These are phyloP conservation scores for Coemansia sp. DNA, from an alignment of 192 early-diverging fungal genomes.

Conservation along the genomic window DNA sequence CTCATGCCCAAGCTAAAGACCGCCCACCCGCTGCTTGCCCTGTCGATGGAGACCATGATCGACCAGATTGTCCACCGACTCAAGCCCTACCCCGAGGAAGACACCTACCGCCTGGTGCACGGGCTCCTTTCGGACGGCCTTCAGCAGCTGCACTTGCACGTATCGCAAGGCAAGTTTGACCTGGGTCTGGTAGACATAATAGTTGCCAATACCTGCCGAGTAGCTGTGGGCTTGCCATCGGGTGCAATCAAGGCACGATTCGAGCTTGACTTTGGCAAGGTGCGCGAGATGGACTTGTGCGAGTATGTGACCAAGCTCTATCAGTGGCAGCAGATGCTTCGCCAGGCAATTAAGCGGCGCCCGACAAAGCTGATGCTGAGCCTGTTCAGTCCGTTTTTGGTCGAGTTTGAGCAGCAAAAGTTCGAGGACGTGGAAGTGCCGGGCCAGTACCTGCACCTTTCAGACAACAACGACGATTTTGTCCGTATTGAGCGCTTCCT, in stretches of 20 bases:
- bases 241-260: constrained; percentile 71
- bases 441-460: constrained; percentile 91
- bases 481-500: constrained; percentile 93
- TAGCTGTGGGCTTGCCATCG: constrained; percentile 83
- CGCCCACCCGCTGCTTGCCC: constrained; percentile 85
- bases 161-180: constrained; percentile 29
- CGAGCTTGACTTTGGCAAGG: constrained; percentile 89
- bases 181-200: constrained; percentile 36
- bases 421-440: constrained; percentile 99
- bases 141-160: constrained; percentile 59
- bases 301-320: constrained; percentile 85
- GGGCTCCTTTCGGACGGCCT: constrained; percentile 89
- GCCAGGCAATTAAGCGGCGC: constrained; percentile 78
- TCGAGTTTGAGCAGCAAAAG: constrained; percentile 98
- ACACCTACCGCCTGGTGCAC: constrained; percentile 94
- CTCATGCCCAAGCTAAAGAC: constrained; percentile 95
- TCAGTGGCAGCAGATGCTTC: constrained; percentile 93
- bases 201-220: constrained; percentile 72
- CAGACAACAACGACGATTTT: constrained; percentile 84
- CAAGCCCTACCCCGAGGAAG: constrained; percentile 94
- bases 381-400: constrained; percentile 86
- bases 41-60: constrained; percentile 98
- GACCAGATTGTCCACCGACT: constrained; percentile 94
- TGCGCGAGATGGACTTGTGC: constrained; percentile 74
- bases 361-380: constrained; percentile 84